Conservation (phyloP, 2,329 filamentous ascomycete genomes). For the Sporothrix globosa region DNA sequence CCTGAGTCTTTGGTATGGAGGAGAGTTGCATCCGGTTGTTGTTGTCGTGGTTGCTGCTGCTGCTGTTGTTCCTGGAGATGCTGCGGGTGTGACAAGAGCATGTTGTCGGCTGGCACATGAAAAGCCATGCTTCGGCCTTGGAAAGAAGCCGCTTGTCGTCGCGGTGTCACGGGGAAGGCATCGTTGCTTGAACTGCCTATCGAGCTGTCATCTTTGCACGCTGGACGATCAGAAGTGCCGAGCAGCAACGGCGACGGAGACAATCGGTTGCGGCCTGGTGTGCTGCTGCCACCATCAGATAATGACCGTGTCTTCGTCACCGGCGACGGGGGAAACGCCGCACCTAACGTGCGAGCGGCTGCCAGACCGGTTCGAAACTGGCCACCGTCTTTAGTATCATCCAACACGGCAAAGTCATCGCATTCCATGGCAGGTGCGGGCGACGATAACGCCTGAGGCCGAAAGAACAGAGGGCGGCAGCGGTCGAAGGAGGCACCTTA, state of each 20-base stretch:
- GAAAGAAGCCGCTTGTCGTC: slow-evolving; percentile 56
- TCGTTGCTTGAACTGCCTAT: slow-evolving; percentile 47
- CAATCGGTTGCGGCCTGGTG: slow-evolving; percentile 51
- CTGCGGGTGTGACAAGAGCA: slow-evolving; percentile 38
- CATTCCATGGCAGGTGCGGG: slow-evolving; percentile 35
- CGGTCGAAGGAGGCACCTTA: background rate
- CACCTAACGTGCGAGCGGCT: background rate
- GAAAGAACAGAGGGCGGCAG: background rate
- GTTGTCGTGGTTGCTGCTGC: no score
- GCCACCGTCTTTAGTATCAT: slow-evolving; percentile 32
- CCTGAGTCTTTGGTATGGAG: slow-evolving; percentile 9
- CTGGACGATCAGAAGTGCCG: slow-evolving; percentile 53
- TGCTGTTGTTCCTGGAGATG: slow-evolving; percentile 31
- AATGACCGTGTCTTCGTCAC: slow-evolving; percentile 63
- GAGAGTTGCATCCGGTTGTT: background rate
- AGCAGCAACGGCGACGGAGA: slow-evolving; percentile 63
- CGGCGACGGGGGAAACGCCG: slow-evolving; percentile 45
- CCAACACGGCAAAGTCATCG: slow-evolving; percentile 37
- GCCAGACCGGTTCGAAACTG: background rate
- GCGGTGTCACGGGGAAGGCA: slow-evolving; percentile 65
- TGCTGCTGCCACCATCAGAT: slow-evolving; percentile 61
- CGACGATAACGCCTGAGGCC: background rate
- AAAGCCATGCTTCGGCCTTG: slow-evolving; percentile 67
- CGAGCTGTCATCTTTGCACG: slow-evolving; percentile 69
- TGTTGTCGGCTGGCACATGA: slow-evolving; percentile 54